Conservation (phyloP, 2,329 filamentous ascomycete species). For the Botrytis tulipae region DNA sequence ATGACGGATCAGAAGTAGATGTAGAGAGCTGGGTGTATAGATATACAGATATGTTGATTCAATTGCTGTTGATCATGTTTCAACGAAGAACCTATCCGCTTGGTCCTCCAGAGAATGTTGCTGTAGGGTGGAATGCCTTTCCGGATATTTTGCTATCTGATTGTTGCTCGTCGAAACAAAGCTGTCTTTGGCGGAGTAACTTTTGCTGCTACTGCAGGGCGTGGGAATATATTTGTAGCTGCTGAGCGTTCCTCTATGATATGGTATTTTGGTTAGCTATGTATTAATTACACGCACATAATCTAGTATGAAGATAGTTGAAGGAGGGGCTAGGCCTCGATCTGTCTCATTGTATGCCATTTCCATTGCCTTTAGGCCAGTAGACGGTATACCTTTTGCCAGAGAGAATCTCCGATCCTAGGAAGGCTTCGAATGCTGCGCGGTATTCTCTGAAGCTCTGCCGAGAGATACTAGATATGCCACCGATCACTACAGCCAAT, state of each 20-base stretch:
- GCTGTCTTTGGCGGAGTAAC: neutral
- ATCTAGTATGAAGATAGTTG: neutral
- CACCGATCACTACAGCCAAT: too few species aligned
- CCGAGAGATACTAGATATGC: too few species aligned
- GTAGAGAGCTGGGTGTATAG: neutral
- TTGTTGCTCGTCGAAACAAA: neutral
- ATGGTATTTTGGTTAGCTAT: neutral
- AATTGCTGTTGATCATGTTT: neutral
- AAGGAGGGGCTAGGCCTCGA: neutral
- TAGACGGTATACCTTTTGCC: neutral
- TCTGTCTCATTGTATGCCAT: neutral
- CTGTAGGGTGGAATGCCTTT: neutral
- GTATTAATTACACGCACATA: neutral
- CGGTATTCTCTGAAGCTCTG: neutral
- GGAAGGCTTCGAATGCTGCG: neutral
- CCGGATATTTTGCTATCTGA: neutral
- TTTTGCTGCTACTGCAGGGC: neutral
- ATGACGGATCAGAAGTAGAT: neutral
- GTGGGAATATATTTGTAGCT: neutral
- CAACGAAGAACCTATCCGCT: neutral
- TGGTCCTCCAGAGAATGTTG: neutral
- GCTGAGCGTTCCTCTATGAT: neutral
- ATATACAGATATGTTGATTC: neutral
- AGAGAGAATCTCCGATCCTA: neutral
- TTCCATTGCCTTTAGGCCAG: neutral